Base-by-base conservation (phyloP, 352 stramenopile genomes). In the Phytopythium litorale region DNA sequence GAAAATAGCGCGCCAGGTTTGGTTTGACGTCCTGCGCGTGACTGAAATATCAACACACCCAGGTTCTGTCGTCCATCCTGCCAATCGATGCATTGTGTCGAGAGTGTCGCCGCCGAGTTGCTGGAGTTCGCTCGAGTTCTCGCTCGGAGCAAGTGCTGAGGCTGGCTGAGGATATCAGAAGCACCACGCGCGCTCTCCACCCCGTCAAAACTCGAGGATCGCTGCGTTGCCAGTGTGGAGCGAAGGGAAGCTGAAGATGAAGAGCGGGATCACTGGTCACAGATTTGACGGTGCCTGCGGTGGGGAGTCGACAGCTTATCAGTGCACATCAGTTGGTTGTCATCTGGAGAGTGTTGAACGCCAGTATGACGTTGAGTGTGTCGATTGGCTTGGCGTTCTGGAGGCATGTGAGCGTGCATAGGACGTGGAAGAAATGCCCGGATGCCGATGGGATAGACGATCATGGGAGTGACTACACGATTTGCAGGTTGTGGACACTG, bases 331-430 rank as follows among this genome's bases (percentile, higher is more conserved):
- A 72, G 19, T 72, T 68, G 18, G 65, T 8, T 23, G 62, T 1
- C 66, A 62, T 63, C 1, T 72, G 62, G 9, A 63, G 19, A 2
- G 58, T 51, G 30, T 72, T 68, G 19, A 73, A 64, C 3, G 50
- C 25, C 15, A 72, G 13, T 8, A 84, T 32, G 25, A 73, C 37
- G 5, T 35, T 28, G 21, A 83, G 55, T 4, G 64, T 73, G 6
- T 60, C 45, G 9, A 54, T 19, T 3, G 70, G 77, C 51, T 78
- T 76, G 46, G 72, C 54, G 23, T 67, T 76, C 37, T 83, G 71
- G 6, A 83, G 49, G 53, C 64, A 80, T 51, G 63, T 66, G 9
- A 55, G 64, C 0, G 63, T 68, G 43, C 77, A 83, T 8, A 80
- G 63, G 4, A 71, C 54, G 56, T 80, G 71, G 48, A 78, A 78